These are phyloP conservation scores for Alternaria sp. DNA, from an alignment of 2,329 filamentous ascomycete species.

Conservation along the genomic window DNA sequence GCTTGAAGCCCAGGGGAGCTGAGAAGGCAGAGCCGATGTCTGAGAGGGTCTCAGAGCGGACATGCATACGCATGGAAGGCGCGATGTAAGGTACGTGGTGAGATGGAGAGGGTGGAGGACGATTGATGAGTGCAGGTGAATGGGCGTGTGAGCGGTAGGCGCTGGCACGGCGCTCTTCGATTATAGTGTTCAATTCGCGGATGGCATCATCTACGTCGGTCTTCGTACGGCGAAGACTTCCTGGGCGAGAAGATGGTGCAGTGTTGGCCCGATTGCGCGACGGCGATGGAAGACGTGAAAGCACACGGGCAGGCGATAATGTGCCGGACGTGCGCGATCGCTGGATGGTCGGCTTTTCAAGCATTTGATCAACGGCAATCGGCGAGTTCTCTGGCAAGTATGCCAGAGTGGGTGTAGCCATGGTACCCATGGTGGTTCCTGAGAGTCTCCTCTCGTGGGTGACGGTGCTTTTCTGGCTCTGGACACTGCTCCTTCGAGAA, in stretches of 20 bases:
- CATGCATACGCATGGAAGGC: conserved; percentile 53
- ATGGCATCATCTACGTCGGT: conserved; percentile 54
- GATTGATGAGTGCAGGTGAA: conserved; percentile 34
- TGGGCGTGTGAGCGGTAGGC: conserved; percentile 40
- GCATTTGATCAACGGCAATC: conserved; percentile 21
- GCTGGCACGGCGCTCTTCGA: conserved; percentile 54
- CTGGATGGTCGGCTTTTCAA: conserved; percentile 28
- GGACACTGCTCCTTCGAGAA: conserved; percentile 38
- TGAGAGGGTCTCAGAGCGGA: conserved; percentile 55
- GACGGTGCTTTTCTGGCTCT: conserved; percentile 30
- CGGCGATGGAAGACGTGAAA: conserved; percentile 42
- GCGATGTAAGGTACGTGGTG: conserved; percentile 56
- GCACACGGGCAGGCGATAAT: conserved; percentile 28
- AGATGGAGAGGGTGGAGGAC: conserved; percentile 42
- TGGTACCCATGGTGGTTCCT: conserved; percentile 28
- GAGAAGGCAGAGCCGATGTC: conserved; percentile 57
- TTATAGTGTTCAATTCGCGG: conserved; percentile 57
- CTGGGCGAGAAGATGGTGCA: conserved; percentile 41
- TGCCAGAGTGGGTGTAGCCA: conserved; percentile 33
- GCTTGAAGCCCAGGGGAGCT: conserved; percentile 42
- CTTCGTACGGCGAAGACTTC: conserved; percentile 45
- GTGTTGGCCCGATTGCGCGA: conserved; percentile 46
- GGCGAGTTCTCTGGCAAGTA: conserved; percentile 34
- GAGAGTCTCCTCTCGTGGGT: conserved; percentile 30
- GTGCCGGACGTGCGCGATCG: conserved; percentile 37